Conservation (phyloP, 2,329 filamentous ascomycete species). For the Fusarium sp. region DNA sequence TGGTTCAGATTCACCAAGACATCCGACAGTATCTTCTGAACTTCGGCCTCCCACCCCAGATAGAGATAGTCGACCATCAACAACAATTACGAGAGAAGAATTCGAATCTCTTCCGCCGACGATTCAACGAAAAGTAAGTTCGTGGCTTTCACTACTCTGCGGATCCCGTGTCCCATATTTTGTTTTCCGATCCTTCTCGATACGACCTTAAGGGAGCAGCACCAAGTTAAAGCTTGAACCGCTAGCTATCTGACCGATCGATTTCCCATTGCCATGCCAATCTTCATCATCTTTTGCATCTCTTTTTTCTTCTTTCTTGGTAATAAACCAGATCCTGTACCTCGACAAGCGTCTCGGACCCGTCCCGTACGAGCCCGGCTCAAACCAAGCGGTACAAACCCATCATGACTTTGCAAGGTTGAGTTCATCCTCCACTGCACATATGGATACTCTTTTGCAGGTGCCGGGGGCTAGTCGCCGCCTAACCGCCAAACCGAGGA, state of each 20-base stretch:
- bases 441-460: constrained; percentile 35
- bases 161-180: constrained; percentile 14
- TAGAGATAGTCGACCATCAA: constrained; percentile 45
- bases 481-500: constrained; percentile 37
- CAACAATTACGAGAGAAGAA: constrained; percentile 54
- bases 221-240: constrained; percentile 8
- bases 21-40: constrained; percentile 46
- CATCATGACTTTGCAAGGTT: constrained; percentile 38
- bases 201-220: constrained; percentile 16
- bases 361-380: constrained; percentile 29
- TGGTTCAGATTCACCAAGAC: constrained; percentile 34
- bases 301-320: constrained; percentile 7
- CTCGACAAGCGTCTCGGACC: constrained; percentile 31
- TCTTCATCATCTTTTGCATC: constrained; percentile 3
- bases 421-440: constrained; percentile 23
- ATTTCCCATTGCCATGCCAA: constrained; percentile 13
- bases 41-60: constrained; percentile 31
- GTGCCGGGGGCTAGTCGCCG: constrained; percentile 46
- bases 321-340: constrained; percentile 10
- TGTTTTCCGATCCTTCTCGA: constrained; percentile 17
- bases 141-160: constrained; percentile 25
- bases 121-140: constrained; percentile 69
- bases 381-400: constrained; percentile 18
- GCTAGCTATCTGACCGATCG: constrained; percentile 18
- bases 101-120: constrained; percentile 67